Evolutionary conservation across 768 basidiomycete genomes (phyloP).

Genomic region (Scleroderma bovista): DNA sequence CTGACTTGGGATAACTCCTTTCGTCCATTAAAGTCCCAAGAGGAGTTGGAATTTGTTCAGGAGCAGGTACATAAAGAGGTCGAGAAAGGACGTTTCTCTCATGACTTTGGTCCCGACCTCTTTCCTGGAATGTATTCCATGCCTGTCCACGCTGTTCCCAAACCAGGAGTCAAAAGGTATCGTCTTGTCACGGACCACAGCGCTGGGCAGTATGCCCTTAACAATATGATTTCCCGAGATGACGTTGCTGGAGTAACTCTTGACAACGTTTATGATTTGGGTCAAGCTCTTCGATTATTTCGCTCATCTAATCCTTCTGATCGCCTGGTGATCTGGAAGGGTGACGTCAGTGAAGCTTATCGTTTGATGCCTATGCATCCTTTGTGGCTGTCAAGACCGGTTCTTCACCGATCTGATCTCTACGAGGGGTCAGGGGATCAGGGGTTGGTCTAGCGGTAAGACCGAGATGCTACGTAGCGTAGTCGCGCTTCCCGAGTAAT

Average conservation of each 20-base stretch:
- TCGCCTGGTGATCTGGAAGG: constrained; percentile 22
- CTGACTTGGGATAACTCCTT: constrained; percentile 19
- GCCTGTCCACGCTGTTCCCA: constrained; percentile 37
- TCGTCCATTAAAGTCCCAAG: constrained; percentile 8
- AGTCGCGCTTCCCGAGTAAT: too few species aligned
- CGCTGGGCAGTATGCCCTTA: constrained; percentile 28
- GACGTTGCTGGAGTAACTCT: constrained; percentile 23
- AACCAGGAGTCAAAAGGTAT: constrained; percentile 34
- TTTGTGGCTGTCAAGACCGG: too few species aligned
- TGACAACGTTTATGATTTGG: constrained; percentile 32
- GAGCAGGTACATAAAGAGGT: constrained; percentile 12
- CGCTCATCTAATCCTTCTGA: rapidly evolving
- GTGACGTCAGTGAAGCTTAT: constrained; percentile 35
- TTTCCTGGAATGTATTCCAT: constrained; percentile 38
- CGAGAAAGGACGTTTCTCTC: constrained; percentile 10
- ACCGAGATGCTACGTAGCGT: too few species aligned
- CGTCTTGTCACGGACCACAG: constrained; percentile 37
- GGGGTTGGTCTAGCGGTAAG: too few species aligned
- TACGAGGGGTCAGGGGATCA: too few species aligned
- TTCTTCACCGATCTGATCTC: too few species aligned
- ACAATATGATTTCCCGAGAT: constrained; percentile 27
- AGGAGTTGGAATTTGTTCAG: constrained; percentile 17
- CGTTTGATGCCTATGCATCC: constrained; percentile 32
- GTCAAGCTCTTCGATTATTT: not conserved
- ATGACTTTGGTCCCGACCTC: constrained; percentile 20